Percentiles rank a stretch among this genome's conserved stretches.
phyloP scores from a whole-genome alignment of 2,329 filamentous ascomycete species.

The Calonectria fujianensis region DNA sequence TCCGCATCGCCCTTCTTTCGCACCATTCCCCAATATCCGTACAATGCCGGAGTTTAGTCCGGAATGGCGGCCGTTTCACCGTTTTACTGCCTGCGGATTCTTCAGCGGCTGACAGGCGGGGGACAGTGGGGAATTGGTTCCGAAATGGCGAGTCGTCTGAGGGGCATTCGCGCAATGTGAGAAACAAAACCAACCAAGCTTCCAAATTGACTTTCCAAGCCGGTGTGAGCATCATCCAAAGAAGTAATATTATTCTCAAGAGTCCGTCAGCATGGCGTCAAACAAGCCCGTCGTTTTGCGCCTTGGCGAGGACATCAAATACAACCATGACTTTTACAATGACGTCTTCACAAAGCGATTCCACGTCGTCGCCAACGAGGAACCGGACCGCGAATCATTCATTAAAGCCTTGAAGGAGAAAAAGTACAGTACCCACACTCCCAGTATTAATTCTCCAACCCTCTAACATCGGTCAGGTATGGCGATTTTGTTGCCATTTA shows the following conservation, averaged over 20 bases:
- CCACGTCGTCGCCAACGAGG: constrained; percentile 62
- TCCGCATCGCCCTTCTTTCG: neutral
- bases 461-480: constrained; percentile 40
- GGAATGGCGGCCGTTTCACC: constrained; percentile 22
- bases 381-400: constrained; percentile 61
- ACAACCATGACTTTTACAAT: constrained; percentile 65
- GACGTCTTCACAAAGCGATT: constrained; percentile 63
- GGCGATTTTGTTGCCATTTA: constrained; percentile 64
- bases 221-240: neutral
- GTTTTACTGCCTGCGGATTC: constrained; percentile 5
- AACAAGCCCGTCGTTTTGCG: constrained; percentile 47
- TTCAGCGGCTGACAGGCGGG: constrained; percentile 7
- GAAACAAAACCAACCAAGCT: constrained; percentile 1
- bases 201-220: no score
- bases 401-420: constrained; percentile 63
- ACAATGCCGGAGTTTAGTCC: constrained; percentile 21
- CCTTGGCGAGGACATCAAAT: constrained; percentile 68
- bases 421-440: constrained; percentile 33
- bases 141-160: constrained; percentile 19
- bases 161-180: constrained; percentile 4
- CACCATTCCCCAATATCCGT: neutral
- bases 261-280: constrained; percentile 31
- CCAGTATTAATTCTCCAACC: neutral
- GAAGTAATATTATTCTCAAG: neutral
- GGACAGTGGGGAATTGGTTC: constrained; percentile 13